A percentile compares a stretch with the other conserved stretches of the same genome.
Evolutionary conservation across 202 grass and related monocot genomes (phyloP).

Genomic region (Schoenoplectus tabernaemontani): DNA sequence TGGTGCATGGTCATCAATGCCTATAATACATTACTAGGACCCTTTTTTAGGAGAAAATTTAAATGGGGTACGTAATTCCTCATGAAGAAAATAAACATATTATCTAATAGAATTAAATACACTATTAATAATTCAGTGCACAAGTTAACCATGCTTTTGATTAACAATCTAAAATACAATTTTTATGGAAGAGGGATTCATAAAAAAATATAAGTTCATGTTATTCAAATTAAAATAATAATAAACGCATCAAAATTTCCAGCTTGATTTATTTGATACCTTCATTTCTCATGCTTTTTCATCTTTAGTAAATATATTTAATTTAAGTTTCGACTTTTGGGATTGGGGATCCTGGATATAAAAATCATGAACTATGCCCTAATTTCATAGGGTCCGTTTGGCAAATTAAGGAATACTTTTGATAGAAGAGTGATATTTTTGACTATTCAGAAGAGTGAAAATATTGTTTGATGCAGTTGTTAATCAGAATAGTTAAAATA

Average conservation of each 20-base stretch:
- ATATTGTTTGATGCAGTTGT: too few relatives aligned
- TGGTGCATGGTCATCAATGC: slow-evolving; percentile 6
- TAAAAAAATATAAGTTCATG: neutral
- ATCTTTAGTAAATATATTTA: too few relatives aligned
- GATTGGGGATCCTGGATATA: too few relatives aligned
- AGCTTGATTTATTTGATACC: neutral
- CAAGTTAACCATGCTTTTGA: neutral
- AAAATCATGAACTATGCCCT: too few relatives aligned
- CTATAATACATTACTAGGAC: neutral
- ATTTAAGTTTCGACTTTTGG: too few relatives aligned
- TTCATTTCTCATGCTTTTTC: neutral
- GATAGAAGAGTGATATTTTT: too few relatives aligned
- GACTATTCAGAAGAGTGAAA: too few relatives aligned
- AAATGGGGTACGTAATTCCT: neutral
- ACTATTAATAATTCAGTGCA: neutral
- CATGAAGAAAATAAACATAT: neutral
- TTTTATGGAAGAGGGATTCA: neutral
- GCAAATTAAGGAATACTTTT: too few relatives aligned
- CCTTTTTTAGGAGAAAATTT: neutral
- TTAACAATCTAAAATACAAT: neutral
- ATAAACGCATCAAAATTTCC: neutral
- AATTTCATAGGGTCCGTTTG: too few relatives aligned
- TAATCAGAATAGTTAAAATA: too few relatives aligned
- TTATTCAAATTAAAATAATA: neutral
- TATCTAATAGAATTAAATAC: neutral